These are phyloP conservation scores for Salvia miltiorrhiza DNA, from an alignment of 257 asterid genomes.

Conservation along the genomic window DNA sequence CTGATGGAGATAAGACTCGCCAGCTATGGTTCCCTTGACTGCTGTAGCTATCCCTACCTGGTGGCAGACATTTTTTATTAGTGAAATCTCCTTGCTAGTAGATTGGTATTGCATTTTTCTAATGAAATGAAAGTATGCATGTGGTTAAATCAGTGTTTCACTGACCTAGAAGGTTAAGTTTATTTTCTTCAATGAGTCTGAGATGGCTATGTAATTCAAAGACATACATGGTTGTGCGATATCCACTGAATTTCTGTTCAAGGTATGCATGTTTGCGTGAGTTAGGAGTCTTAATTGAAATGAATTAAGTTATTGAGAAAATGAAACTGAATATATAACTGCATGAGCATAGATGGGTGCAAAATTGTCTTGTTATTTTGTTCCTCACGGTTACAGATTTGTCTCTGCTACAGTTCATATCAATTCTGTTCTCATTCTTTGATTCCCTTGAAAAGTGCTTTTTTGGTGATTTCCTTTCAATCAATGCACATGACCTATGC, in stretches of 20 bases:
- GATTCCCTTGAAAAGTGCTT: neutral
- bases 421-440: conserved; percentile 13
- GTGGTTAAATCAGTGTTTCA: neutral
- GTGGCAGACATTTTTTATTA: neutral
- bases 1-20: neutral
- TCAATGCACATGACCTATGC: neutral
- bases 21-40: conserved; percentile 1
- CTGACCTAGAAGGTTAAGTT: neutral
- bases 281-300: neutral
- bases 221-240: neutral
- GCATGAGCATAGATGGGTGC: neutral
- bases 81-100: neutral
- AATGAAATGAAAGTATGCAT: neutral
- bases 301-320: neutral
- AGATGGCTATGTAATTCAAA: neutral
- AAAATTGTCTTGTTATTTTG: neutral
- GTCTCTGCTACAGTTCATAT: conserved; percentile 3
- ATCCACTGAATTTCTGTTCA: neutral
- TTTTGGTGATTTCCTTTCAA: neutral
- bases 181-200: neutral
- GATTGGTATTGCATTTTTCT: neutral
- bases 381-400: neutral
- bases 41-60: neutral
- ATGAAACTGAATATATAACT: neutral
- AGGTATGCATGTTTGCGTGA: neutral